A percentile compares a stretch with the other conserved stretches of the same genome.
Conservation (phyloP, 169 alveolate genomes). For the Plasmodium reichenowi region DNA sequence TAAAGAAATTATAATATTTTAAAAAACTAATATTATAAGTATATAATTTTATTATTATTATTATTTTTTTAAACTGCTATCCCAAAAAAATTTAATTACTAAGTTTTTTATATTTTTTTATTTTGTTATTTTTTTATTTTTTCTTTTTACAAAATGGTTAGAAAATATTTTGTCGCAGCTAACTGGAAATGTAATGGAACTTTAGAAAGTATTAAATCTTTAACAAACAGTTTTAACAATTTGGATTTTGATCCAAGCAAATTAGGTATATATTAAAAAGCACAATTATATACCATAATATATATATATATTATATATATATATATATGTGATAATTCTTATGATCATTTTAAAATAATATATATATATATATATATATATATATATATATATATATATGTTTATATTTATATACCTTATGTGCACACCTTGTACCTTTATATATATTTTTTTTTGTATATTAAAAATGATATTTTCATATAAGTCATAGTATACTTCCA, state of each 20-base stretch:
- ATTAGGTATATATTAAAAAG: conserved; percentile 36
- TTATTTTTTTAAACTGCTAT: too few species aligned
- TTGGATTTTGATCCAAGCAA: conserved; percentile 80
- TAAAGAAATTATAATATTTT: too few species aligned
- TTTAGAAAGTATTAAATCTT: conserved; percentile 83
- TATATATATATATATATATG: neutral
- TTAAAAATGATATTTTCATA: too few species aligned
- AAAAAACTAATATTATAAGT: too few species aligned
- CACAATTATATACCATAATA: neutral
- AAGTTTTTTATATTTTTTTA: too few species aligned
- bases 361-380: neutral
- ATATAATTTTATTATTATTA: too few species aligned
- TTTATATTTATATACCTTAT: neutral
- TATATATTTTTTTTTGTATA: too few species aligned
- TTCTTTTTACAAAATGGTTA: conserved; percentile 78
- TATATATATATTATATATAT: neutral
- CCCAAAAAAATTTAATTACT: neutral
- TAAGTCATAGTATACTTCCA: too few species aligned
- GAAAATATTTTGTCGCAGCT: conserved; percentile 94
- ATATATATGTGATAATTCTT: neutral
- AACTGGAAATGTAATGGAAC: conserved; percentile 98
- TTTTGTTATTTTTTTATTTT: too few species aligned
- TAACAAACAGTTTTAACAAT: conserved; percentile 85
- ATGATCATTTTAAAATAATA: neutral
- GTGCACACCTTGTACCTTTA: too few species aligned